Evolutionary conservation across 805 yeast species (phyloP), one percentile per base, ranked within the genome.

Genomic region (Debaryomyces tyrocola): DNA sequence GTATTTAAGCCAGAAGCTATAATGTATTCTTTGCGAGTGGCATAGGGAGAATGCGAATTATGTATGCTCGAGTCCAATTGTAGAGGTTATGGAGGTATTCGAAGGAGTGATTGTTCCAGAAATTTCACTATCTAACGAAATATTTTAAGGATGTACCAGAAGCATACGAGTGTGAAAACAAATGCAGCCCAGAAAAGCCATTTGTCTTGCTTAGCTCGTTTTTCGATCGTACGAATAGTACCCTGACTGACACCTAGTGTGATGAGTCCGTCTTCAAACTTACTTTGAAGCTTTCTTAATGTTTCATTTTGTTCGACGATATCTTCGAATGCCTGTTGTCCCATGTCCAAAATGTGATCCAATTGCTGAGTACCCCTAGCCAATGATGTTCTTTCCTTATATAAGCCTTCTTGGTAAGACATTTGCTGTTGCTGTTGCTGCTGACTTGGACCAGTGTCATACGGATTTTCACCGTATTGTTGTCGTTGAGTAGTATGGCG

Each of bases 321-420:
- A 60, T 91, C 96, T 42, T 87, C 95, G 53, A 90, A 80, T 1
- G 96, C 89, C 41, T 79, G 78, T 49, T 86, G 81, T 2, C 97
- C 98, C 85, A 89, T 86, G 58, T 88, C 97, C 37, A 94, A 64
- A 36, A 94, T 89, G 53, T 88, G 90, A 62, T 94, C 99, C 50
- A 94, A 70, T 61, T 89, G 96, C 45, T 83, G 83, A 36, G 87
- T 83, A 0, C 96, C 90, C 46, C 87, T 73, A 28, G 77, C 76
- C 33, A 87, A 68, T 6, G 80, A 77, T 38, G 79, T 78, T 38
- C 76, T 77, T 58, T 94, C 98, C 51, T 84, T 80, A 51, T 77
- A 72, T 46, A 88, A 66, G 0, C 95, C 96, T 42, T 84, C 84
- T 49, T 74, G 77, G 58, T 81, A 72, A 10, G 69, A 55, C 56